phyloP scores from a whole-genome alignment of 495 filamentous ascomycete species.

The Mytilinidion resinicola region DNA sequence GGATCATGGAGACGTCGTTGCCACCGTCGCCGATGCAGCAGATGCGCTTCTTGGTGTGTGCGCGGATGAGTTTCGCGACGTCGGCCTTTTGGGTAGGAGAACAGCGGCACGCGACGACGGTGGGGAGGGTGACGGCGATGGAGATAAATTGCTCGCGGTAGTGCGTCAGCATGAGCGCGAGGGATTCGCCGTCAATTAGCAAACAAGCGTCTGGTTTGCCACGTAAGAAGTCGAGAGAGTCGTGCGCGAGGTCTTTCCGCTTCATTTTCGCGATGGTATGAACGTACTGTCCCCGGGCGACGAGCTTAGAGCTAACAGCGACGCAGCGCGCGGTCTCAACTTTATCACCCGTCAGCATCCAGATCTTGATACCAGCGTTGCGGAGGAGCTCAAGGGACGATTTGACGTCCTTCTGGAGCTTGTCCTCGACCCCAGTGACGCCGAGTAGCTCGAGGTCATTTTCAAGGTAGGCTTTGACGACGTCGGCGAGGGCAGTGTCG shows the following conservation, averaged over 20 bases:
- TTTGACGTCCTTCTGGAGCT: conserved; percentile 91
- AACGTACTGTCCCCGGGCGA: conserved; percentile 92
- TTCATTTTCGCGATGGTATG: conserved; percentile 84
- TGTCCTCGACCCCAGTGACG: conserved; percentile 96
- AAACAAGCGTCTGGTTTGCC: conserved; percentile 83
- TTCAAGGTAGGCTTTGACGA: conserved; percentile 78
- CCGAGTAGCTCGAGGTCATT: conserved; percentile 84
- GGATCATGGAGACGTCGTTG: conserved; percentile 99
- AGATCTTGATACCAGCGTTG: conserved; percentile 98
- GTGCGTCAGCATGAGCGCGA: conserved; percentile 73
- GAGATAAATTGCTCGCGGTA: conserved; percentile 81
- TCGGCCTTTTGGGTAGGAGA: conserved; percentile 97
- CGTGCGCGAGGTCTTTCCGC: conserved; percentile 70
- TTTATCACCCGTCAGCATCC: conserved; percentile 99
- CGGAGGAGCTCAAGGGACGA: conserved; percentile 88
- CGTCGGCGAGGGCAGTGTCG: conserved; percentile 71
- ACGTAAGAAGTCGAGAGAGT: conserved; percentile 79
- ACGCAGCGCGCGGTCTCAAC: conserved; percentile 97
- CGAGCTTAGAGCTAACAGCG: conserved; percentile 86
- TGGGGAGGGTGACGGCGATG: conserved; percentile 77
- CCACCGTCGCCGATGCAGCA: conserved; percentile 97
- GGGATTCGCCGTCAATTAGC: conserved; percentile 88
- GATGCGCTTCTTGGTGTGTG: conserved; percentile 85
- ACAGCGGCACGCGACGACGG: conserved; percentile 94
- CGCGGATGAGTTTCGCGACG: conserved; percentile 81